Conservation (phyloP, 108 stramenopile species). For the Chaetoceros tenuissimus region DNA sequence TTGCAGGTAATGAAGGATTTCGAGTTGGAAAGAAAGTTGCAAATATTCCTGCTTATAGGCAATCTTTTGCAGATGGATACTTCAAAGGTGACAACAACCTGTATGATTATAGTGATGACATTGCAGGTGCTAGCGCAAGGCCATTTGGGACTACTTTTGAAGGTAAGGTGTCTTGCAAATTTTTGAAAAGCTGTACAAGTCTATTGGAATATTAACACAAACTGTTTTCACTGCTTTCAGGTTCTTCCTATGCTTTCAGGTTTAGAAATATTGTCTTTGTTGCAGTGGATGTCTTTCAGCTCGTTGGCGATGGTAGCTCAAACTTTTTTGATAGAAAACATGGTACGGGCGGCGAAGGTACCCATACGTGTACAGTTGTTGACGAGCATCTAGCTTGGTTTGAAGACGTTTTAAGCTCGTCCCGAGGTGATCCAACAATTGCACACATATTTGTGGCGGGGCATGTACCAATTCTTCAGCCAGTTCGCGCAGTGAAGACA, state of each 20-base stretch:
- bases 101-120: not conserved
- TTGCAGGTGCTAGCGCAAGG: not conserved
- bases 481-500: not conserved
- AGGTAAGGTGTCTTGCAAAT: too few relatives aligned
- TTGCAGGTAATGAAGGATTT: not conserved
- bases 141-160: not conserved
- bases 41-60: not conserved
- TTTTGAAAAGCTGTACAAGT: too few relatives aligned
- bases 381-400: constrained; percentile 4
- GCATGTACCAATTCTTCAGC: constrained; percentile 3
- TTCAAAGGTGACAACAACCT: not conserved
- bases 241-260: not conserved
- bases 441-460: constrained; percentile 3
- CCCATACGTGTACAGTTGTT: not conserved
- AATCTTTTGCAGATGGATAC: too few relatives aligned
- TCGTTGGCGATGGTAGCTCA: not conserved
- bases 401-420: constrained; percentile 1
- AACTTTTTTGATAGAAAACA: constrained; percentile 1
- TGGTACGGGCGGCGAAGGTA: constrained; percentile 4
- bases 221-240: too few relatives aligned
- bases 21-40: not conserved
- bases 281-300: not conserved
- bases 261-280: constrained; percentile 2
- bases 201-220: too few relatives aligned
- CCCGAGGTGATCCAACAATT: constrained; percentile 1